A percentile compares a stretch with the other conserved stretches of the same genome.
phyloP scores from a whole-genome alignment of 169 alveolate species.

The Plasmodium ovale region DNA sequence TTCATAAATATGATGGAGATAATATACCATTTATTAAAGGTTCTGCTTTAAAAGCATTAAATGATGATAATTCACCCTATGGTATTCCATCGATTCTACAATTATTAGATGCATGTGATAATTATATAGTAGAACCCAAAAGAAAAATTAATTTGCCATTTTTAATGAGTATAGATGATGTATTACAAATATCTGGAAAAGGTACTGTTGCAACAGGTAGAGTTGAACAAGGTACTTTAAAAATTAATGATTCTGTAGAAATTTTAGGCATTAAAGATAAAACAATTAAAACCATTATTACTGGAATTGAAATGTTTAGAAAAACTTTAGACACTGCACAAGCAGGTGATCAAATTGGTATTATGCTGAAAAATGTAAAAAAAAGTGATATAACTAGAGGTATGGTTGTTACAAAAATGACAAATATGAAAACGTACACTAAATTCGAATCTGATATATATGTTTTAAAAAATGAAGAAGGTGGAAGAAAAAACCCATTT shows the following conservation, averaged over 20 bases:
- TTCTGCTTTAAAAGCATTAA: slow-evolving; percentile 93
- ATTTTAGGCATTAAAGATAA: slow-evolving; percentile 91
- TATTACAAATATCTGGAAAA: slow-evolving; percentile 92
- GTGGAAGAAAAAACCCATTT: slow-evolving; percentile 96
- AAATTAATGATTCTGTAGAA: slow-evolving; percentile 93
- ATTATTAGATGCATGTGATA: slow-evolving; percentile 92
- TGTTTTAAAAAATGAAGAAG: slow-evolving; percentile 95
- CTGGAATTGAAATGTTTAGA: slow-evolving; percentile 94
- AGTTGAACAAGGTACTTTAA: slow-evolving; percentile 94
- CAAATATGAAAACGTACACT: slow-evolving; percentile 87
- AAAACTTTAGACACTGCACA: slow-evolving; percentile 93
- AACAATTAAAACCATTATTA: slow-evolving; percentile 84
- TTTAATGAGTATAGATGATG: slow-evolving; percentile 91
- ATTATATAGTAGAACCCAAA: slow-evolving; percentile 87
- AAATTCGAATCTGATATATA: slow-evolving; percentile 93
- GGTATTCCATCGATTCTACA: slow-evolving; percentile 86
- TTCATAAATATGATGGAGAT: slow-evolving; percentile 93
- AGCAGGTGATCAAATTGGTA: slow-evolving; percentile 97
- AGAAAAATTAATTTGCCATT: slow-evolving; percentile 92
- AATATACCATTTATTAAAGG: slow-evolving; percentile 92
- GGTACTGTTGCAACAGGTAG: slow-evolving; percentile 96
- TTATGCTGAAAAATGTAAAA: slow-evolving; percentile 91
- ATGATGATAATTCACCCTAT: slow-evolving; percentile 81
- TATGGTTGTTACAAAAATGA: slow-evolving; percentile 90
- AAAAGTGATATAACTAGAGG: slow-evolving; percentile 93